These are phyloP conservation scores for Kwoniella pini DNA, from an alignment of 768 basidiomycete genomes.

Conservation along the genomic window DNA sequence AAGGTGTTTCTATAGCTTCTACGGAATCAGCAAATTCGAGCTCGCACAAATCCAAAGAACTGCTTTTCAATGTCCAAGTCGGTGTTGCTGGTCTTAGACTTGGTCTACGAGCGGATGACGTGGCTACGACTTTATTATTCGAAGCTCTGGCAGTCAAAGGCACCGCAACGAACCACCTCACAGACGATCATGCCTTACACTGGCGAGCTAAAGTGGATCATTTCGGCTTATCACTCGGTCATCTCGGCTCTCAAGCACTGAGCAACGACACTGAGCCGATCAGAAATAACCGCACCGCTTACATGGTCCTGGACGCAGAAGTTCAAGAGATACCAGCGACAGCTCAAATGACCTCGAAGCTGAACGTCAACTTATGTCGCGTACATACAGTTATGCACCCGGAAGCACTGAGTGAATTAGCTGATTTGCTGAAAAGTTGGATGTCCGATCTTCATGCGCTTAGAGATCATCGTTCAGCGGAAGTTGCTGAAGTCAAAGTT, in stretches of 20 bases:
- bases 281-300: conserved; percentile 71
- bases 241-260: conserved; percentile 55
- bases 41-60: neutral
- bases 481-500: conserved; percentile 83
- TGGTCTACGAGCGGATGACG: conserved; percentile 47
- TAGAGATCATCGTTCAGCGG: conserved; percentile 71
- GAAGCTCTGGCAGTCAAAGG: conserved; percentile 39
- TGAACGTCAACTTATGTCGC: conserved; percentile 65
- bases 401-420: conserved; percentile 84
- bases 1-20: conserved; percentile 4
- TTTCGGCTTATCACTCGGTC: conserved; percentile 79
- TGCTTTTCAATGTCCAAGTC: conserved; percentile 28
- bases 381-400: conserved; percentile 94
- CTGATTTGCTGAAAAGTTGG: conserved; percentile 60
- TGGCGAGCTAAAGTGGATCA: conserved; percentile 76
- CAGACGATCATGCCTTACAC: conserved; percentile 56
- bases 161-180: conserved; percentile 42
- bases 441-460: conserved; percentile 74
- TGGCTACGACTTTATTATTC: conserved; percentile 42
- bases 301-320: conserved; percentile 76
- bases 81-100: conserved; percentile 36
- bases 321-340: conserved; percentile 41
- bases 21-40: conserved; percentile 4
- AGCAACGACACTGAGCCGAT: conserved; percentile 59
- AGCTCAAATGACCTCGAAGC: conserved; percentile 25